Percentiles rank a stretch among this genome's conserved stretches.
Conservation (phyloP, 768 basidiomycete species). For the Stropharia rugosoannulata region DNA sequence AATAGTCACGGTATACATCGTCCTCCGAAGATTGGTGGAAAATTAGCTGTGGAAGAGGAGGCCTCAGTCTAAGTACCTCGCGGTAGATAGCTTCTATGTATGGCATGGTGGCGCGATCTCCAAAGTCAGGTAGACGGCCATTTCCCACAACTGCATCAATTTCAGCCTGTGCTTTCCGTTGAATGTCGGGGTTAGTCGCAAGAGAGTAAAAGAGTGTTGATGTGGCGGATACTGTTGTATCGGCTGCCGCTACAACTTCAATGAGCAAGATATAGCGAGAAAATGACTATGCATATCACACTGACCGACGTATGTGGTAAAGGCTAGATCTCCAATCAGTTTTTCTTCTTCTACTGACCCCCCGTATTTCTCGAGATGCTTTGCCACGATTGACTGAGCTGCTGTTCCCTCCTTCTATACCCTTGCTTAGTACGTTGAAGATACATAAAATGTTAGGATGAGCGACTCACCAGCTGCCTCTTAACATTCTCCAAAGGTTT, state of each 20-base stretch:
- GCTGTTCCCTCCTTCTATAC: constrained; percentile 11
- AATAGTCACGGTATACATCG: constrained; percentile 24
- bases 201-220: constrained; percentile 26
- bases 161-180: constrained; percentile 31
- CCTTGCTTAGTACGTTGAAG: too few relatives aligned
- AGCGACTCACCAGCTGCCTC: constrained; percentile 3
- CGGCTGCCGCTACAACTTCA: constrained; percentile 5
- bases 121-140: constrained; percentile 26
- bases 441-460: too few relatives aligned
- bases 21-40: constrained; percentile 22
- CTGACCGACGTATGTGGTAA: constrained; percentile 13
- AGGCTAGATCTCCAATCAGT: constrained; percentile 6
- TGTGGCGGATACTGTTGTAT: constrained; percentile 13
- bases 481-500: constrained; percentile 7
- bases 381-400: constrained; percentile 7
- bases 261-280: not conserved
- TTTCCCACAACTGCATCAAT: constrained; percentile 31
- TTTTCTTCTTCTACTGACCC: constrained; percentile 7
- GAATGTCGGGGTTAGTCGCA: constrained; percentile 27
- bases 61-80: constrained; percentile 14
- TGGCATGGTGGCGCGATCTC: constrained; percentile 25
- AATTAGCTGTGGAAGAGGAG: constrained; percentile 13
- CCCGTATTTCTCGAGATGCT: constrained; percentile 10
- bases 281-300: not conserved
- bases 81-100: constrained; percentile 23